Conservation (phyloP, 345 rosid species). For the Laguncularia racemosa region DNA sequence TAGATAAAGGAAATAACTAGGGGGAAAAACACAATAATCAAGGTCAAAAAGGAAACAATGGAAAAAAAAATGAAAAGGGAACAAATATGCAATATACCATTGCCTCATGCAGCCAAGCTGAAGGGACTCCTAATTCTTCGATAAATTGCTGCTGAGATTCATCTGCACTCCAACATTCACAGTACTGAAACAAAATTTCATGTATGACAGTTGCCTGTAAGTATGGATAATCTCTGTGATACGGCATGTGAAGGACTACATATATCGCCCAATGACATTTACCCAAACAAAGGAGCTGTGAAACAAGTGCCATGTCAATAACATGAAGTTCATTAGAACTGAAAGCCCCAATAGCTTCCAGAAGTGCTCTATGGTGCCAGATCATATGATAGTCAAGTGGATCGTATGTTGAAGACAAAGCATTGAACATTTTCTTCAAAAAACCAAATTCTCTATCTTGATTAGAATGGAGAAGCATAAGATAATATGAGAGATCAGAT, state of each 20-base stretch:
- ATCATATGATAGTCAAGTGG: conserved; percentile 99
- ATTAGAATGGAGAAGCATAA: conserved; percentile 88
- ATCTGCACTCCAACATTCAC: conserved; percentile 79
- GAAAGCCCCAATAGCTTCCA: conserved; percentile 77
- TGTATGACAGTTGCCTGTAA: conserved; percentile 63
- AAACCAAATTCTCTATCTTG: conserved; percentile 47
- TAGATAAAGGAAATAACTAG: background rate
- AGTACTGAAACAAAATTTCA: conserved; percentile 85
- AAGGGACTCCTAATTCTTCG: conserved; percentile 67
- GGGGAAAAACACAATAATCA: background rate
- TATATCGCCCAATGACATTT: conserved; percentile 95
- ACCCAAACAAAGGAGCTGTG: conserved; percentile 74
- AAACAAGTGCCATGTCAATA: conserved; percentile 89
- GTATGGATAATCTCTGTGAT: conserved; percentile 58
- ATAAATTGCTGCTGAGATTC: conserved; percentile 73
- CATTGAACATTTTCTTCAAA: conserved; percentile 81
- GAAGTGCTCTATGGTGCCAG: conserved; percentile 83
- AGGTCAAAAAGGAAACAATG: background rate
- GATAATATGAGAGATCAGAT: conserved; percentile 82
- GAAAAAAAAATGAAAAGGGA: background rate
- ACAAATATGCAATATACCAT: conserved; percentile 40
- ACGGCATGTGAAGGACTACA: conserved; percentile 83
- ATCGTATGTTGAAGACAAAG: conserved; percentile 80
- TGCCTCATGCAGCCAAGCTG: conserved; percentile 90
- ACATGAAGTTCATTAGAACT: conserved; percentile 75